Evolutionary conservation across 495 filamentous ascomycete species (phyloP).

Genomic region (Xylaria acuta): DNA sequence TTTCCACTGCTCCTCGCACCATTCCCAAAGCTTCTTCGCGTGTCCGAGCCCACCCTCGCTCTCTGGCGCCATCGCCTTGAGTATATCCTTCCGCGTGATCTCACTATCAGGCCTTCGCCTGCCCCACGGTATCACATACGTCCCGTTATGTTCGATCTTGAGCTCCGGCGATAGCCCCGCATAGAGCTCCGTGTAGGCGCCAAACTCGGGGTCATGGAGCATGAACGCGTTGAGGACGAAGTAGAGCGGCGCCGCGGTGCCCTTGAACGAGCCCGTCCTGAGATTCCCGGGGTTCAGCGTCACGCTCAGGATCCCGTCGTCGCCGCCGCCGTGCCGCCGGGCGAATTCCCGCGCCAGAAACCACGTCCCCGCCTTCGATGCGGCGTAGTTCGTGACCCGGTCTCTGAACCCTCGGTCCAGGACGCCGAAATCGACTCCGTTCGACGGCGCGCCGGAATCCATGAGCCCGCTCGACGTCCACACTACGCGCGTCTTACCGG

Average conservation of each 20-base stretch:
- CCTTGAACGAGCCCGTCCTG: slow-evolving; percentile 38
- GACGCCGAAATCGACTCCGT: slow-evolving; percentile 41
- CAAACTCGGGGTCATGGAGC: slow-evolving; percentile 36
- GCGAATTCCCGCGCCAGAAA: slow-evolving; percentile 31
- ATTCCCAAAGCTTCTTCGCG: slow-evolving; percentile 41
- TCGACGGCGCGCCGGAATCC: slow-evolving; percentile 33
- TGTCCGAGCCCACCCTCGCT: slow-evolving; percentile 34
- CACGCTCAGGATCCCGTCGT: slow-evolving; percentile 34
- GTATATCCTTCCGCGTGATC: slow-evolving; percentile 33
- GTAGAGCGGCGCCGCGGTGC: slow-evolving; percentile 27
- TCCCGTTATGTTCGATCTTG: slow-evolving; percentile 37
- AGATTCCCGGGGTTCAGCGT: slow-evolving; percentile 51
- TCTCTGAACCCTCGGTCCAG: slow-evolving; percentile 35
- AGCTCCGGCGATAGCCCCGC: slow-evolving; percentile 49
- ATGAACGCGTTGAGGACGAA: slow-evolving; percentile 26
- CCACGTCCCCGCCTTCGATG: slow-evolving; percentile 35
- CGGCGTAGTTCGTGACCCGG: slow-evolving; percentile 25
- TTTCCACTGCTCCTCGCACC: slow-evolving; percentile 43
- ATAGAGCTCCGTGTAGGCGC: slow-evolving; percentile 52
- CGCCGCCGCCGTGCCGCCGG: slow-evolving; percentile 8
- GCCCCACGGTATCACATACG: slow-evolving; percentile 49
- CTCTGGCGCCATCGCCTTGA: slow-evolving; percentile 45
- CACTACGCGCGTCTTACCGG: slow-evolving; percentile 46
- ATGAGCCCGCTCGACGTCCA: slow-evolving; percentile 45
- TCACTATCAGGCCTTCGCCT: slow-evolving; percentile 21